phyloP scores from a whole-genome alignment of 306 rosid genomes.

The Prunus mume region DNA sequence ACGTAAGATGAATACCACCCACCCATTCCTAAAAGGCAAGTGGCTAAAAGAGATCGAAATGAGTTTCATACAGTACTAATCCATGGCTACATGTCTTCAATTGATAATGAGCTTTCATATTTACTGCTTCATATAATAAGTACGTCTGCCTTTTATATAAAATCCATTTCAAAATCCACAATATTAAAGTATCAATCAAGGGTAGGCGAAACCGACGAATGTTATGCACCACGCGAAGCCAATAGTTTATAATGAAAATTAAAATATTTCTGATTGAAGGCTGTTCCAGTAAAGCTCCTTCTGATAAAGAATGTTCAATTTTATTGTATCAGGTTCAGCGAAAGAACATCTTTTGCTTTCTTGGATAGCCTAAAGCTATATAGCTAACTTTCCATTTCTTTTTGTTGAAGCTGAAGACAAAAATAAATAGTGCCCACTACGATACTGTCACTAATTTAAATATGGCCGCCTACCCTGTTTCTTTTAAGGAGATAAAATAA shows the following conservation, averaged over 20 bases:
- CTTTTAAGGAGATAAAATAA: no score
- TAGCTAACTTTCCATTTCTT: not conserved
- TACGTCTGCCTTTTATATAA: not conserved
- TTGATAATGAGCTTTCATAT: not conserved
- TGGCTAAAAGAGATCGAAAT: no score
- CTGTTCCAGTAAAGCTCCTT: not conserved
- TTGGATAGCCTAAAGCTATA: not conserved
- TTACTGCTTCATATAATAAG: not conserved
- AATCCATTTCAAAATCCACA: not conserved
- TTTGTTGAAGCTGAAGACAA: not conserved
- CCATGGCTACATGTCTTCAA: not conserved
- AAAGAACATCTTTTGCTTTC: not conserved
- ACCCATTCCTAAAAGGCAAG: no score
- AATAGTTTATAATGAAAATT: not conserved
- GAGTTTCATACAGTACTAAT: no score
- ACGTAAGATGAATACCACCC: no score
- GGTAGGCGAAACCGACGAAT: not conserved
- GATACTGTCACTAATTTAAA: no score
- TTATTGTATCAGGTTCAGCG: not conserved
- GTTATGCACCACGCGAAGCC: no score
- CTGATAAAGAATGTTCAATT: not conserved
- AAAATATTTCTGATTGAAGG: not conserved
- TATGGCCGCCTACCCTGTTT: no score
- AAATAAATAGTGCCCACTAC: not conserved
- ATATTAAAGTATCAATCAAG: not conserved